Base-by-base conservation (phyloP, 345 rosid genomes). In the Eutrema japonicum region DNA sequence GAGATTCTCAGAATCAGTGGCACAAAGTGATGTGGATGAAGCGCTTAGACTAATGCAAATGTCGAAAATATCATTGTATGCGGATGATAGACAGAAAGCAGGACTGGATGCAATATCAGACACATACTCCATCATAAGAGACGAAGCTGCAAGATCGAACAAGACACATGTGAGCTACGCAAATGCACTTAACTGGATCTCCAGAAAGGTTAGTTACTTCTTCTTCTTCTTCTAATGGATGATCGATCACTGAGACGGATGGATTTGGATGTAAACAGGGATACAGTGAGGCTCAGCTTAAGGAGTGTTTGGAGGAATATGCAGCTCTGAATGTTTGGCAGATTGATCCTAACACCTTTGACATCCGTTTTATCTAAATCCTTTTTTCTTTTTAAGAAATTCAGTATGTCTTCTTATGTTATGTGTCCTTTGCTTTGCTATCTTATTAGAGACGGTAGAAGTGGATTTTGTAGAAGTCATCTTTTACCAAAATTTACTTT, bases 21-120 rank as follows among this genome's bases (percentile, higher is more conserved):
- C 96, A 27, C 99, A 95, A 78, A 95, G 98, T 72, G 99, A 95
- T 61, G 98, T 95, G 76, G 99, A 95, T 66, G 99, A 95, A 71
- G 98, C 99, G 47, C 90, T 95, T 26, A 82, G 99, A 73, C 77
- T 92, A 62, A 95, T 92, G 96, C 99, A 95, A 77, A 95, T 95
- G 99, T 95, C 99, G 26, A 95, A 95, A 56, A 92, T 92, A 86
- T 92, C 99, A 8, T 47, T 95, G 82, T 95, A 95, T 78, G 83
- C 97, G 1, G 99, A 95, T 77, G 99, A 95, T 47, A 82, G 98
- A 48, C 92, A 87, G 50, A 85, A 74, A 68, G 86, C 97, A 72
- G 99, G 99, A 63, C 84, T 95, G 72, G 99, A 95, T 64, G 99
- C 99, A 51, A 90, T 95, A 76, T 95, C 99, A 45, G 98, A 95